phyloP scores from a whole-genome alignment of 2,329 filamentous ascomycete species.

The Didymella lethalis region DNA sequence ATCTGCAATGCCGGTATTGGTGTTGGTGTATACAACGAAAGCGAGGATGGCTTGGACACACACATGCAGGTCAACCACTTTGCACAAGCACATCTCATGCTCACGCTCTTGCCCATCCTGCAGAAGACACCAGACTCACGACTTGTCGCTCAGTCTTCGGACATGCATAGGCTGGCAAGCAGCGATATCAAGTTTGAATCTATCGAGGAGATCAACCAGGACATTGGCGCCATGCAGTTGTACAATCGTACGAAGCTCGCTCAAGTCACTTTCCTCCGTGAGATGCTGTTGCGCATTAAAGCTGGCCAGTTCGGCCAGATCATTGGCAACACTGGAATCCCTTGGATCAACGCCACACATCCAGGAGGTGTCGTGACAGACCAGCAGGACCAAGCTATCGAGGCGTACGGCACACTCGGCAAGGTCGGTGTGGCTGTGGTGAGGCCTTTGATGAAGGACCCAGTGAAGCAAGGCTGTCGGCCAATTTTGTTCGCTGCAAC shows the following conservation, averaged over 20 bases:
- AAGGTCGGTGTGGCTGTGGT: conserved; percentile 56
- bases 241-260: conserved; percentile 61
- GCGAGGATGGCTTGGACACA: conserved; percentile 60
- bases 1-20: conserved; percentile 61
- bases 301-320: conserved; percentile 39
- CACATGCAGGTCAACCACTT: conserved; percentile 62
- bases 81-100: conserved; percentile 59
- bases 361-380: conserved; percentile 60
- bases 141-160: conserved; percentile 60
- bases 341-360: conserved; percentile 60
- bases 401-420: conserved; percentile 59
- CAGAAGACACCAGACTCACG: conserved; percentile 56
- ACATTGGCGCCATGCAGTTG: conserved; percentile 58
- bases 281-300: conserved; percentile 51
- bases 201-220: conserved; percentile 59
- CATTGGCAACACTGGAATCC: conserved; percentile 48
- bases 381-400: conserved; percentile 58
- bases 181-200: conserved; percentile 53
- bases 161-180: conserved; percentile 56
- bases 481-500: conserved; percentile 59
- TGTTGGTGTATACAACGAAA: conserved; percentile 59
- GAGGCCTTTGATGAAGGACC: conserved; percentile 60
- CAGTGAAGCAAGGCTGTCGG: conserved; percentile 58
- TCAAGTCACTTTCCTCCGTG: conserved; percentile 57
- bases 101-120: conserved; percentile 57